Evolutionary conservation across 75 land plant genomes (phyloP).

Genomic region (Sequoia sempervirens): DNA sequence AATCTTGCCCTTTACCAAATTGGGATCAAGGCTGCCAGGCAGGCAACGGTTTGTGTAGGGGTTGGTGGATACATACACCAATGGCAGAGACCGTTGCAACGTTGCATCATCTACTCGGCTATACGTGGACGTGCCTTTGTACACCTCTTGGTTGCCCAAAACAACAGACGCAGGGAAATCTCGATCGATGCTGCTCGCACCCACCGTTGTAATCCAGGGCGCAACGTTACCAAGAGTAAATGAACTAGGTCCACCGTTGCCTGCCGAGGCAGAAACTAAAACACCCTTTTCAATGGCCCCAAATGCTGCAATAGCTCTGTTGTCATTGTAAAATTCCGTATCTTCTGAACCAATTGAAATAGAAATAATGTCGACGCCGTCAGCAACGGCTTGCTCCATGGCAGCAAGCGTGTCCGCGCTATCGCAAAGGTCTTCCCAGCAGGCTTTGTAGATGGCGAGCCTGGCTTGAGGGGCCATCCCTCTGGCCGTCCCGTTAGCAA

Average conservation of each 20-base stretch:
- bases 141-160: not conserved
- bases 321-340: not conserved
- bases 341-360: not conserved
- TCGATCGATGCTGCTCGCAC: constrained; percentile 20
- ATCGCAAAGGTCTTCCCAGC: constrained; percentile 16
- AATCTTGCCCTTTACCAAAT: not conserved
- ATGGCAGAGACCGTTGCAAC: not conserved
- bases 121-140: constrained; percentile 13
- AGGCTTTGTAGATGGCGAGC: constrained; percentile 25
- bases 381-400: constrained; percentile 24
- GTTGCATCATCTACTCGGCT: not conserved
- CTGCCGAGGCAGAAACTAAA: constrained; percentile 17
- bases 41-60: not conserved
- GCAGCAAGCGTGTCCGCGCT: constrained; percentile 22
- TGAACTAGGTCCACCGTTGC: constrained; percentile 15
- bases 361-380: constrained; percentile 28
- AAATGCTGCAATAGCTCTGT: constrained; percentile 20
- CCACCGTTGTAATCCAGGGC: constrained; percentile 25
- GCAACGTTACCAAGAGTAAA: constrained; percentile 13
- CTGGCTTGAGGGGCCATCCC: constrained; percentile 26
- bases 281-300: constrained; percentile 11
- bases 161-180: constrained; percentile 13
- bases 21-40: not conserved
- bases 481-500: constrained; percentile 19
- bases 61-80: not conserved